Evolutionary conservation across 1,284 basidiomycete species (phyloP), one percentile per base, ranked within the genome.

Genomic region (Ustilago bromivora): DNA sequence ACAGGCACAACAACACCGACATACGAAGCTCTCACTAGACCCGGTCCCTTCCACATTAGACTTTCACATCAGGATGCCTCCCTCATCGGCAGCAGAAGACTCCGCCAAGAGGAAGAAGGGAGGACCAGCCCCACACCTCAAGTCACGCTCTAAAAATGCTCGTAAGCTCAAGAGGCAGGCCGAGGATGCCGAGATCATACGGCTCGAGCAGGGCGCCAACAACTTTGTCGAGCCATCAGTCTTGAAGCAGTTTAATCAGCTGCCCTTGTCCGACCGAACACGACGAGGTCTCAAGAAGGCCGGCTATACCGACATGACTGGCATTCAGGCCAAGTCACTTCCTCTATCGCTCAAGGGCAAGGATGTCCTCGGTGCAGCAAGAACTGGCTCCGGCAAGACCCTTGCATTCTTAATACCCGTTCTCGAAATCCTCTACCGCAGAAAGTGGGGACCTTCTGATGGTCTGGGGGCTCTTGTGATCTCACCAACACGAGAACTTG

Each of bases 401-500:
- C 89, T 94, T 23, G 92, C 93, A 0, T 94, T 94, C 87, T 88
- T 94, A 46, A 89, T 94, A 28, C 93, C 93, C 0, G 88, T 92
- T 11, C 89, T 94, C 47, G 93, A 94, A 87, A 88, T 91, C 32
- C 88, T 94, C 32, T 92, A 92, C 81, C 89, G 92, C 54, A 88
- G 88, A 66, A 92, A 91, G 82, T 94, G 93, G 93, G 92, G 93
- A 0, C 91, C 91, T 3, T 90, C 91, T 73, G 93, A 94, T 85
- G 93, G 93, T 8, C 89, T 99, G 4, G 96, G 97, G 11, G 96
- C 95, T 1, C 87, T 99, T 53, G 91, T 99, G 77, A 94, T 99
- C 76, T 96, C 94, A 3, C 97, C 97, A 1, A 99, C 96, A 1
- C 90, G 96, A 65, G 97, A 99, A 88, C 88, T 99, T 61, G 95